Percentiles rank a stretch among this genome's conserved stretches.
Conservation (phyloP, 768 basidiomycete species). For the Tylopilus plumbeoviolaceoides region DNA sequence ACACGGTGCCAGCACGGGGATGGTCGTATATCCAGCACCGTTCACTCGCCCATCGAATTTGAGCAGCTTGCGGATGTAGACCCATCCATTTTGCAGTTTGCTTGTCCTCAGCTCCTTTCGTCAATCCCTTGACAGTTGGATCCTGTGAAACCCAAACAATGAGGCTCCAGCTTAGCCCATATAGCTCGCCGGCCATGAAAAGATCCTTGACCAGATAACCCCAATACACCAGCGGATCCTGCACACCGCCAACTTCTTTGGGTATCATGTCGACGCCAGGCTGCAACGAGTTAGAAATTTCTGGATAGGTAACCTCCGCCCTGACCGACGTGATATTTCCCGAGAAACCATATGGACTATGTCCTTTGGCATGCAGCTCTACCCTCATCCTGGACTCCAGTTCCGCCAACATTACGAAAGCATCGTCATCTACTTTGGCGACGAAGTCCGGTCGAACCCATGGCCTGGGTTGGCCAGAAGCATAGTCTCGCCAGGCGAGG, state of each 20-base stretch:
- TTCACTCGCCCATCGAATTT: slow-evolving; percentile 88
- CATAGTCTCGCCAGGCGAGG: slow-evolving; percentile 48
- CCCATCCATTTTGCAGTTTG: slow-evolving; percentile 91
- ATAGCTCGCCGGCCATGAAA: slow-evolving; percentile 96
- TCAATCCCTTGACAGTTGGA: slow-evolving; percentile 58
- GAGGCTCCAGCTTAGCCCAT: slow-evolving; percentile 84
- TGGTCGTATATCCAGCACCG: slow-evolving; percentile 99
- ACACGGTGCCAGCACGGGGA: slow-evolving; percentile 91
- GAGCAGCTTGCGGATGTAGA: slow-evolving; percentile 69
- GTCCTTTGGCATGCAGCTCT: slow-evolving; percentile 52
- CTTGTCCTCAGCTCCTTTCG: slow-evolving; percentile 88
- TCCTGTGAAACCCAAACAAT: slow-evolving; percentile 86
- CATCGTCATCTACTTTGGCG: slow-evolving; percentile 93
- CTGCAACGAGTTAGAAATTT: background rate
- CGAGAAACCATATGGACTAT: slow-evolving; percentile 21
- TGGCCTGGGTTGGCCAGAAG: slow-evolving; percentile 39
- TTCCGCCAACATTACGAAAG: slow-evolving; percentile 93
- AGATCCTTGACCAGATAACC: slow-evolving; percentile 87
- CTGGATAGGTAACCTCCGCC: background rate
- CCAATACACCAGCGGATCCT: slow-evolving; percentile 81
- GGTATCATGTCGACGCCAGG: background rate
- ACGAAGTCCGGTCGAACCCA: slow-evolving; percentile 92
- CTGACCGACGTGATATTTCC: slow-evolving; percentile 6
- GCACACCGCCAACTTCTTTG: slow-evolving; percentile 10
- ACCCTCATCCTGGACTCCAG: slow-evolving; percentile 85